These are phyloP conservation scores for Chenopodium album DNA, from an alignment of 148 eudicot species.

Conservation along the genomic window DNA sequence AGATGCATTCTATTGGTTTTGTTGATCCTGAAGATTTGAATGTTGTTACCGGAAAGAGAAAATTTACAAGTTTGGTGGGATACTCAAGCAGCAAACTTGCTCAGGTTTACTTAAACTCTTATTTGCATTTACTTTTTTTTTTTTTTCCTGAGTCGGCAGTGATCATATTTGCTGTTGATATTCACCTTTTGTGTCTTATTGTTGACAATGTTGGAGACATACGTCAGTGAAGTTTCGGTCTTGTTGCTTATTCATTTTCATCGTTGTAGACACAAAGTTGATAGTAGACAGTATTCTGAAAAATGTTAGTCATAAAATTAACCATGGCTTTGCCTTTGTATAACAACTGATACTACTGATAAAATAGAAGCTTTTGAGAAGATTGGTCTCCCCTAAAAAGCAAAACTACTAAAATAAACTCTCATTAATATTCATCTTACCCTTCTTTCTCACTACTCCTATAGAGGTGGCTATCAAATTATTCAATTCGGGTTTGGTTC, in stretches of 20 bases:
- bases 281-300: not conserved
- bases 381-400: not conserved
- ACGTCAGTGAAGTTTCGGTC: not conserved
- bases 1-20: constrained; percentile 94
- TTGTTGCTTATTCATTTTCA: not conserved
- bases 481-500: too few relatives aligned
- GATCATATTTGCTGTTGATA: not conserved
- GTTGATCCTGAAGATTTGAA: constrained; percentile 97
- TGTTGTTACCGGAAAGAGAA: constrained; percentile 67
- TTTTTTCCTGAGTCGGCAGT: not conserved
- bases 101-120: constrained; percentile 51
- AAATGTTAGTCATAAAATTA: not conserved
- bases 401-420: not conserved
- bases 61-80: constrained; percentile 77
- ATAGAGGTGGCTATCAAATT: too few relatives aligned
- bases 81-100: constrained; percentile 92
- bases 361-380: not conserved
- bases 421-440: not conserved
- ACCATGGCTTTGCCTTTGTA: not conserved
- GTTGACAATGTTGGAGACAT: not conserved
- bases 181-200: not conserved
- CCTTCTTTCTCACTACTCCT: not conserved
- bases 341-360: not conserved
- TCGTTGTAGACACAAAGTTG: not conserved
- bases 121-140: not conserved